Evolutionary conservation across 2,329 filamentous ascomycete genomes (phyloP), one percentile per base, ranked within the genome.

Genomic region (Pseudopyricularia javanii): DNA sequence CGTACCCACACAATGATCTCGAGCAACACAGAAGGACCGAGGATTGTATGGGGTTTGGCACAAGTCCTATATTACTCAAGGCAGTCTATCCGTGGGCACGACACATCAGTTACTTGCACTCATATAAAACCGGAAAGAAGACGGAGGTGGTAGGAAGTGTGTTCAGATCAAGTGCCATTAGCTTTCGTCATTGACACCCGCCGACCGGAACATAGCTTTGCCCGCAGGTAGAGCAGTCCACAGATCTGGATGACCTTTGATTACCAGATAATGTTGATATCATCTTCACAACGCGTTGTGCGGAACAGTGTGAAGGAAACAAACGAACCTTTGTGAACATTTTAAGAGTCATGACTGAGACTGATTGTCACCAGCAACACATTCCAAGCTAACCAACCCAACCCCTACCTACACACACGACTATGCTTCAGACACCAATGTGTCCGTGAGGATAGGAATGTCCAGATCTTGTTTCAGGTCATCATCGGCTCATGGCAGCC

Each of bases 401-500:
- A 30, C 9, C 28, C 28, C 9, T 30, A 30, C 28, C 28, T 9
- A 45, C 40, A 7, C 15, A 2, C 40, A 45, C 12, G 22, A 24
- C 4, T 26, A 30, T 30, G 9, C 9, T 22, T 7, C 22, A 45
- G 40, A 7, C 12, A 45, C 3, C 37, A 43, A 30, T 30, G 28
- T 45, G 24, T 45, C 40, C n/a, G 12, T 6, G 17, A 40, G 14
- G 20, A 20, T 40, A 26, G 33, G 24, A 61, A 74, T 80, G 78
- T 81, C 71, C 71, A 66, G 57, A 71, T 52, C 73, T 79, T 80
- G 76, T 73, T 72, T 80, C 74, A 81, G 79, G 79, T 82, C 78
- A 82, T 82, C 79, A 79, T 61, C 79, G 76, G 73, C 78, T 82
- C 79, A 80, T 82, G 79, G 77, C 63, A 72, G 76, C 77, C 77